Base-by-base conservation (phyloP, 768 basidiomycete genomes). In the Hygrocybe punicea region DNA sequence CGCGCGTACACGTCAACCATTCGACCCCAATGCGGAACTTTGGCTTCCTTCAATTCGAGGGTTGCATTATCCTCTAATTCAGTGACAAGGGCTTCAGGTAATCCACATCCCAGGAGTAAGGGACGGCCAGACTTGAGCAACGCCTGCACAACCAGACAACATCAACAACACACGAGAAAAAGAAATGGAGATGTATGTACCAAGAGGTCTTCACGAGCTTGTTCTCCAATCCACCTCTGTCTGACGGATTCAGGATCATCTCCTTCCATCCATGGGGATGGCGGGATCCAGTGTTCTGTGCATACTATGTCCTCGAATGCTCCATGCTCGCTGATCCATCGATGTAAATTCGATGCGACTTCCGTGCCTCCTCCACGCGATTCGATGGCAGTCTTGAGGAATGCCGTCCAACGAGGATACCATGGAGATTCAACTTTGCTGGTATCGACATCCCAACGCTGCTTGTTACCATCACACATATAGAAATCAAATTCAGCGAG, bases 91-190 rank as follows among this genome's bases (percentile, higher is more conserved):
- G 71, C 69, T 64, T 79, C 78, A 2, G 83, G 68, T 25, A 89
- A 62, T 5, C 87, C 89, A 62, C 74, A 79, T 9, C 83, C 81
- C 4, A 91, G 78, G 2, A 91, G 76, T 39, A 91, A 72, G 19
- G 87, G 85, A 16, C 87, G 76, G n/a, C 81, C 84, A 1, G 85
- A 83, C 59, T 77, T 78, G 40, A 91, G 63, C 65, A 91, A 89
- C 14, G 80, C 75, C 86, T 91, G 60, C 19, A 59, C 14, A 10
- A 50, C 55, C 57, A 47, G 46, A 44, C 6, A 17, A 35, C 48
- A 8, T 29, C 29, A 29, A 29, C 29, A n/a, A n/a, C n/a, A n/a
- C 29, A 29, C 29, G 4, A 29, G 29, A 29, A 29, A 29, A 29
- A 29, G 29, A 29, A 29, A 29, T 52, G 36, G 57, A 9, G 4